Evolutionary conservation across 2,329 filamentous ascomycete species (phyloP).

Genomic region (Colletotrichum scovillei): DNA sequence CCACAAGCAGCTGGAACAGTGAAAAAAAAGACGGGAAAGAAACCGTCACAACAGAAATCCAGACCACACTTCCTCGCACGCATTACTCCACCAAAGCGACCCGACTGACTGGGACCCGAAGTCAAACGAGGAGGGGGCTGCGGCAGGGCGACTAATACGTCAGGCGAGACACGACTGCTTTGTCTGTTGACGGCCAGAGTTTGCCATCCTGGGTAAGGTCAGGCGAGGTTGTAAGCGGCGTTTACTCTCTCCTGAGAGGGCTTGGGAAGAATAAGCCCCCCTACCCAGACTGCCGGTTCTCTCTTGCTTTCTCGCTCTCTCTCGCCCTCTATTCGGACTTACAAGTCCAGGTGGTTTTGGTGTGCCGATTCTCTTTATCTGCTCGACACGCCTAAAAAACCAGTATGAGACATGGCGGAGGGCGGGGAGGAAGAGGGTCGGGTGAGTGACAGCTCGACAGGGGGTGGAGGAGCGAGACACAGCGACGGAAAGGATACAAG

Average conservation of each 20-base stretch:
- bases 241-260: neutral
- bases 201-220: conserved; percentile 11
- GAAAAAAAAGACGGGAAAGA: neutral
- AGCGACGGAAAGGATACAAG: neutral
- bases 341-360: neutral
- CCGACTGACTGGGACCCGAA: conserved; percentile 24
- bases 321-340: neutral
- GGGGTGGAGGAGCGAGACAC: neutral
- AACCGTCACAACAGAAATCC: conserved; percentile 17
- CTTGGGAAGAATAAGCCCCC: neutral
- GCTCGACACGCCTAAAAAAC: conserved; percentile 1
- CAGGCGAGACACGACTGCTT: conserved; percentile 32
- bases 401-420: conserved; percentile 30
- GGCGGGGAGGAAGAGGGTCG: conserved; percentile 3
- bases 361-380: conserved; percentile 13
- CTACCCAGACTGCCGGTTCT: conserved; percentile 26
- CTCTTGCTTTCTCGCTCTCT: neutral
- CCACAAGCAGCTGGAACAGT: neutral
- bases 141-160: conserved; percentile 26
- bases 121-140: neutral
- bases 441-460: conserved; percentile 7
- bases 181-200: conserved; percentile 15
- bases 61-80: neutral
- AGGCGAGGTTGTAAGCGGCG: neutral
- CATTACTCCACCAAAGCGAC: conserved; percentile 7